Conservation (phyloP, 305 asterid species). For the Solanum chacoense region DNA sequence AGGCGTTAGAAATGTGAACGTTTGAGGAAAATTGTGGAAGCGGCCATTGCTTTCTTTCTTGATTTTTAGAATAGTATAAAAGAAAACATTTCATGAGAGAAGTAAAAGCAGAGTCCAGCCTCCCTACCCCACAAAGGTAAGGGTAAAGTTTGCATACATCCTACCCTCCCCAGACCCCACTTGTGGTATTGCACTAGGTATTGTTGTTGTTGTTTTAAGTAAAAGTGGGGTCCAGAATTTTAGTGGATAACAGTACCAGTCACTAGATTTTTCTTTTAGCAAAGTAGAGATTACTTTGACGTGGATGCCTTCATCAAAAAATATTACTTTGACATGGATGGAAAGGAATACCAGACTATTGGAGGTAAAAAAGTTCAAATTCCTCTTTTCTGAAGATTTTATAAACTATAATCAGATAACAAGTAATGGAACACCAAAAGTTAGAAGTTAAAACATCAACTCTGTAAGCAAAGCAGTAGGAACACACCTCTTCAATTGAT, state of each 20-base stretch:
- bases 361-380: neutral
- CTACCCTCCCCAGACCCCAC: neutral
- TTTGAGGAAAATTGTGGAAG: neutral
- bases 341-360: neutral
- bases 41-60: neutral
- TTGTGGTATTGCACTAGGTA: neutral
- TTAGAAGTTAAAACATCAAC: neutral
- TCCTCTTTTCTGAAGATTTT: neutral
- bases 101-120: neutral
- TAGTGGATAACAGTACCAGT: neutral
- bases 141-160: neutral
- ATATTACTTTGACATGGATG: neutral
- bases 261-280: neutral
- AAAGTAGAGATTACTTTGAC: neutral
- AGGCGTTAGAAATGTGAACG: neutral
- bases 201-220: neutral
- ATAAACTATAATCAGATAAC: neutral
- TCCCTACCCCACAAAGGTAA: neutral
- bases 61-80: neutral
- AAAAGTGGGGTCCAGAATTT: neutral
- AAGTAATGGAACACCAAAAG: neutral
- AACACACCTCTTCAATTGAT: constrained; percentile 57
- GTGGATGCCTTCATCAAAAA: neutral
- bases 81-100: neutral
- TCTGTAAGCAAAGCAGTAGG: neutral